Evolutionary conservation across 2,329 filamentous ascomycete species (phyloP).

Genomic region (Thermothelomyces thermophilus): DNA sequence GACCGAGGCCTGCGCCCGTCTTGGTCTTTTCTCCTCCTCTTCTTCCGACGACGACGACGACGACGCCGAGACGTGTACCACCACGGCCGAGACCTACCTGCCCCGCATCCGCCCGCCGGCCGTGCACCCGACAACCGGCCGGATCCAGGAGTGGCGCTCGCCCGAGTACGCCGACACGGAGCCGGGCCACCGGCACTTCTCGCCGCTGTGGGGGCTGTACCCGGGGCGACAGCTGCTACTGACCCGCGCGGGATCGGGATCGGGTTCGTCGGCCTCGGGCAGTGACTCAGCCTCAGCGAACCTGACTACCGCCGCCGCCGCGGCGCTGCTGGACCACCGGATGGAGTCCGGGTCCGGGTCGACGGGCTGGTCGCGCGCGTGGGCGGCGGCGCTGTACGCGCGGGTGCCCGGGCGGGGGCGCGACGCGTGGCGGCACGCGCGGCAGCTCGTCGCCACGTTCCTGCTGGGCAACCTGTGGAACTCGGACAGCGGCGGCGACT

Average conservation of each 20-base stretch:
- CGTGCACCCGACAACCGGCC: neutral
- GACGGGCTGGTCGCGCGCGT: conserved; percentile 3
- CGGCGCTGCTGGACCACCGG: neutral
- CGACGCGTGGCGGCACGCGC: neutral
- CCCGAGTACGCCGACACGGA: neutral
- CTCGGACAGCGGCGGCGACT: neutral
- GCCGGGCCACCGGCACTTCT: conserved; percentile 1
- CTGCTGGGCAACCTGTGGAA: neutral
- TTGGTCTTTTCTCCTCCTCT: neutral
- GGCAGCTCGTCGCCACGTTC: neutral
- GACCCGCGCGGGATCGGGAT: too few relatives aligned
- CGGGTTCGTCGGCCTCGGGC: too few relatives aligned
- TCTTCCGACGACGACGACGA: too few relatives aligned
- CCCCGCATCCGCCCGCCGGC: neutral
- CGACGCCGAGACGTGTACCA: neutral
- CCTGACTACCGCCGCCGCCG: neutral
- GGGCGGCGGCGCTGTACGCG: neutral
- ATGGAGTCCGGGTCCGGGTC: neutral
- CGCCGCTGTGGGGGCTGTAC: neutral
- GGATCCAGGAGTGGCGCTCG: neutral
- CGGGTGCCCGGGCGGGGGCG: neutral
- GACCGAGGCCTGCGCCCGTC: neutral
- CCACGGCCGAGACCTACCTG: neutral
- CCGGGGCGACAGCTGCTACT: neutral
- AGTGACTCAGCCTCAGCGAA: too few relatives aligned